phyloP scores from a whole-genome alignment of 495 filamentous ascomycete species.

The Antarctomyces pellizariae region DNA sequence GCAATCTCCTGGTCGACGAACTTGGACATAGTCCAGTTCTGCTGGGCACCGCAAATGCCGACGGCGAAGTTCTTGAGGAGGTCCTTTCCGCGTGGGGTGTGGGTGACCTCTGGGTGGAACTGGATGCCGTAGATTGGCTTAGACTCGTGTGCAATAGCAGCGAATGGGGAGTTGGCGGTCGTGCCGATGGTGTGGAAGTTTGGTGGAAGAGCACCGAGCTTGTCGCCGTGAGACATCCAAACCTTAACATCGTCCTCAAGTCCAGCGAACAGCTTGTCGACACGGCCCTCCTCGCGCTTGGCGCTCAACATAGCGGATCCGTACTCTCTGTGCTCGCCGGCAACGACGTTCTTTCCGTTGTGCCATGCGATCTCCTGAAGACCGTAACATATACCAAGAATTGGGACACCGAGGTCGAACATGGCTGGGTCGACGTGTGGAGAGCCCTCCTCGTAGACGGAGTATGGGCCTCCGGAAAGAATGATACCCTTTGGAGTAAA shows the following conservation, averaged over 20 bases:
- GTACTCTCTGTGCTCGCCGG: slow-evolving; percentile 50
- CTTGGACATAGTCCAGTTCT: slow-evolving; percentile 62
- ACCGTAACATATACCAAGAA: slow-evolving; percentile 59
- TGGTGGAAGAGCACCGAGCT: slow-evolving; percentile 46
- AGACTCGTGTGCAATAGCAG: slow-evolving; percentile 52
- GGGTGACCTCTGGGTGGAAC: slow-evolving; percentile 72
- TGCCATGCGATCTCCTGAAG: slow-evolving; percentile 68
- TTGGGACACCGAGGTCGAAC: slow-evolving; percentile 54
- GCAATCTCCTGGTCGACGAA: slow-evolving; percentile 61
- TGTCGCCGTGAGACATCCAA: slow-evolving; percentile 81
- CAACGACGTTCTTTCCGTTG: slow-evolving; percentile 43
- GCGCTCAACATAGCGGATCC: slow-evolving; percentile 28
- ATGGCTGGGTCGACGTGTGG: slow-evolving; percentile 60
- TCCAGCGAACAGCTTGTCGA: slow-evolving; percentile 49
- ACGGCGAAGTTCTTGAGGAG: slow-evolving; percentile 64
- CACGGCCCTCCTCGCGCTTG: slow-evolving; percentile 25
- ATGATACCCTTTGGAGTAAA: slow-evolving; percentile 71
- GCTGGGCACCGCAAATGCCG: slow-evolving; percentile 46
- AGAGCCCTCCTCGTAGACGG: slow-evolving; percentile 46
- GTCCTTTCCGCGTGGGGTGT: slow-evolving; percentile 36
- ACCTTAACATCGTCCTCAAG: slow-evolving; percentile 41
- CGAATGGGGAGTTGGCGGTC: slow-evolving; percentile 52
- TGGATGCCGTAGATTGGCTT: slow-evolving; percentile 58
- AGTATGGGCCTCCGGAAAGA: slow-evolving; percentile 53
- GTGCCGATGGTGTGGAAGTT: slow-evolving; percentile 49